Evolutionary conservation across 352 stramenopile species (phyloP), one percentile per base, ranked within the genome.

Genomic region (Phytopythium montanum): DNA sequence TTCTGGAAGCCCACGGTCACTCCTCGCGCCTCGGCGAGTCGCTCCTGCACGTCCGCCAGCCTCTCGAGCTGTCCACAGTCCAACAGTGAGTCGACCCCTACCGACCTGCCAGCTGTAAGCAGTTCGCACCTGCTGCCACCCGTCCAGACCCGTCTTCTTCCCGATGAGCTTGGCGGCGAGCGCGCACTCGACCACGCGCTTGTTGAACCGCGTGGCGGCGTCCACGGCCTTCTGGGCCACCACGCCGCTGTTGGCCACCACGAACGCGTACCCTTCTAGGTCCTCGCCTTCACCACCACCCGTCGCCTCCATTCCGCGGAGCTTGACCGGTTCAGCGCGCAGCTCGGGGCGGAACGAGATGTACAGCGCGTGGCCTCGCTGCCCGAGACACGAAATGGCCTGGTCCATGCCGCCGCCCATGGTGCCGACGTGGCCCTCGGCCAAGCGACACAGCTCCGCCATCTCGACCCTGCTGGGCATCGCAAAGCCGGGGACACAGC

Each of bases 361-460:
- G 59, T 80, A 61, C 49, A 87, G 61, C 18, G 85, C 85, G 10
- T 66, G 59, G 14, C 85, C 75, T 25, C 48, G 46, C n/a, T 69
- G 62, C 5, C 72, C 76, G 29, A 92, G 65, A 60, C 79, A 89
- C 48, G 69, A 76, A 31, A 86, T 74, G 1, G 85, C 71, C 57
- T 96, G 87, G 61, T 96, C 87, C 87, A 95, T 96, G 21, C 87
- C 85, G 31, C 85, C 87, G 52, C 85, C 79, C 68, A 93, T 82
- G 0, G 81, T 92, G 5, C 84, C 87, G 16, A 94, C 72, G 41
- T 75, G 72, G 33, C 77, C 75, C 63, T 96, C 87, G 4, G 79
- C 72, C 29, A 51, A 53, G 16, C 78, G 72, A 60, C 83, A 87
- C 1, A 74, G 49, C 8, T 90, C 70, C 3, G 82, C 87, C 18